phyloP scores from a whole-genome alignment of 495 filamentous ascomycete genomes.

The Penicillium argentinense region DNA sequence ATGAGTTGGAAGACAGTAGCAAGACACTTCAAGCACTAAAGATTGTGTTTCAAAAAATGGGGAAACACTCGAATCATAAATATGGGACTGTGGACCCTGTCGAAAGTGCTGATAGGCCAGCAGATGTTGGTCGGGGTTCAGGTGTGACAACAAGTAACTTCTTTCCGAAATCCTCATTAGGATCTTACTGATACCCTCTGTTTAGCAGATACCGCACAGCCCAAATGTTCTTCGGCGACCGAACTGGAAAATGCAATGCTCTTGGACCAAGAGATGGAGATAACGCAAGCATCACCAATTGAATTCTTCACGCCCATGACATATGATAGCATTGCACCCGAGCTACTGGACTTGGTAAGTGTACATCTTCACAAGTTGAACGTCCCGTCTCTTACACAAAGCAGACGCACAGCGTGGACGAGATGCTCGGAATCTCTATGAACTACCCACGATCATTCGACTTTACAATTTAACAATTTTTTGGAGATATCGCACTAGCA shows the following conservation, averaged over 20 bases:
- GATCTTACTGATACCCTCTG: no score
- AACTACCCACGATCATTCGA: conserved; percentile 8
- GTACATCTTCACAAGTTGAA: not conserved
- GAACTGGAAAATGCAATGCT: conserved; percentile 6
- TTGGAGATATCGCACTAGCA: not conserved
- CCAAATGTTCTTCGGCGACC: not conserved
- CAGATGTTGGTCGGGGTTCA: no score
- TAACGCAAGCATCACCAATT: not conserved
- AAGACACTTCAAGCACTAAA: conserved; percentile 66
- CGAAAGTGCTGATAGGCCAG: no score
- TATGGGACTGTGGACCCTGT: no score
- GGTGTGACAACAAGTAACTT: no score
- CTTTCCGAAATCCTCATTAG: no score
- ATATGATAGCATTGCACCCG: conserved; percentile 1
- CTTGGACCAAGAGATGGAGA: conserved; percentile 5
- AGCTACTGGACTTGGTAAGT: conserved; percentile 9
- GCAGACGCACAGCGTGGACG: conserved; percentile 12
- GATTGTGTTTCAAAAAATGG: conserved; percentile 67
- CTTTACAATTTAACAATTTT: not conserved
- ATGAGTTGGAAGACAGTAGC: conserved; percentile 67
- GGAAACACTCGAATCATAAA: no score
- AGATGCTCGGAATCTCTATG: conserved; percentile 14
- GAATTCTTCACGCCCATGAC: not conserved
- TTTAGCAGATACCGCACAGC: no score
- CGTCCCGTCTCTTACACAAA: no score